These are phyloP conservation scores for Cicer arietinum DNA, from an alignment of 306 rosid genomes.

Conservation along the genomic window DNA sequence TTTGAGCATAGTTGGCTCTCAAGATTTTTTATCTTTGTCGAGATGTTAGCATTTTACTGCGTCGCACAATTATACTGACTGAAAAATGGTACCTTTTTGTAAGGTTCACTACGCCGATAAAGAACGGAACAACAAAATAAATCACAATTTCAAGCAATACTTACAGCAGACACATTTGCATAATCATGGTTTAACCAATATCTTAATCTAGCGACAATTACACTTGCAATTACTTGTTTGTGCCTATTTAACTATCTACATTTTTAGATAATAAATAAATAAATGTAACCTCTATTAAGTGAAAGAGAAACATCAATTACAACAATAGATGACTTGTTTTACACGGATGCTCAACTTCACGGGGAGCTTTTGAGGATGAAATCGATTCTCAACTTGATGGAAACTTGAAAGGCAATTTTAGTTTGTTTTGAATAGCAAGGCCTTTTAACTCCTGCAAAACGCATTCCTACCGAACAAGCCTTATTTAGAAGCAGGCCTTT, in stretches of 20 bases:
- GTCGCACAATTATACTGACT: too few species aligned
- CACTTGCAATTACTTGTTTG: not conserved
- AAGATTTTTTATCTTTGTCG: too few species aligned
- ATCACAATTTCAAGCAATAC: not conserved
- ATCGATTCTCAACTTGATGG: not conserved
- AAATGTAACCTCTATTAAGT: constrained; percentile 1
- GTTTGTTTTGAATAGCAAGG: not conserved
- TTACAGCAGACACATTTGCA: not conserved
- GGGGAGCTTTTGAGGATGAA: not conserved
- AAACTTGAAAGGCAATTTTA: constrained; percentile 22
- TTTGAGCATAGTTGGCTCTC: too few species aligned
- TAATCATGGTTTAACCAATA: constrained; percentile 20
- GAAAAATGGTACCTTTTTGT: not conserved
- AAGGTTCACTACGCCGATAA: not conserved
- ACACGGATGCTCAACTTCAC: not conserved
- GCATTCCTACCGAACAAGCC: not conserved
- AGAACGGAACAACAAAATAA: not conserved
- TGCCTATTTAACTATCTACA: constrained; percentile 8
- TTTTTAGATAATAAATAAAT: not conserved
- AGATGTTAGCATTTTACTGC: too few species aligned
- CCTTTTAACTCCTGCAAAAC: constrained; percentile 31
- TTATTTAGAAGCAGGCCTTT: constrained; percentile 20
- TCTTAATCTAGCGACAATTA: not conserved
- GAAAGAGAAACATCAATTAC: constrained; percentile 2
- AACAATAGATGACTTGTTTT: not conserved